Evolutionary conservation across 2,329 filamentous ascomycete genomes (phyloP).

Genomic region (Scytalidium lignicola): DNA sequence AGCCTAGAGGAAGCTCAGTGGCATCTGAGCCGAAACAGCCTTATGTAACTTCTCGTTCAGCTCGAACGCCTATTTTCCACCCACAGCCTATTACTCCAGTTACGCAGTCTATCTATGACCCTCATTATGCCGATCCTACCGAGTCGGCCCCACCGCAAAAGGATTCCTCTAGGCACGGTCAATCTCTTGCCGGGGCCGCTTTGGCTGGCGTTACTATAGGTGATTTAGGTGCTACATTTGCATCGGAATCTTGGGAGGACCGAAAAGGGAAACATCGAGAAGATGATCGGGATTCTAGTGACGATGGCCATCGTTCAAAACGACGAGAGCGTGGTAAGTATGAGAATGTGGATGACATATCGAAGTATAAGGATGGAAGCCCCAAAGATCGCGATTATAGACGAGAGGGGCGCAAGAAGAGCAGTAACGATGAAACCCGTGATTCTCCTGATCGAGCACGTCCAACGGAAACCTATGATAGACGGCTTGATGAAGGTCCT

Average conservation of each 20-base stretch:
- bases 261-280: slow-evolving; percentile 16
- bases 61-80: slow-evolving; percentile 70
- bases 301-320: slow-evolving; percentile 10
- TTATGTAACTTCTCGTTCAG: slow-evolving; percentile 43
- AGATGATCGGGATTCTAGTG: slow-evolving; percentile 11
- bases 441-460: slow-evolving; percentile 13
- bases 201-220: slow-evolving; percentile 44
- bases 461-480: slow-evolving; percentile 21
- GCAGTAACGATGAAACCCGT: slow-evolving; percentile 11
- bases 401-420: slow-evolving; percentile 16
- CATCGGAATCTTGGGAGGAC: slow-evolving; percentile 30
- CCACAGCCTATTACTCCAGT: slow-evolving; percentile 75
- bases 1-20: slow-evolving; percentile 48
- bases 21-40: slow-evolving; percentile 37
- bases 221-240: slow-evolving; percentile 42
- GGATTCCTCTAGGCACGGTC: slow-evolving; percentile 30
- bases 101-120: slow-evolving; percentile 61
- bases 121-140: slow-evolving; percentile 29
- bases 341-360: slow-evolving; percentile 15
- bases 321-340: slow-evolving; percentile 16
- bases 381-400: slow-evolving; percentile 17
- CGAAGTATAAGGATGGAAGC: slow-evolving; percentile 17
- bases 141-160: slow-evolving; percentile 18
- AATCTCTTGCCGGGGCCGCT: slow-evolving; percentile 39
- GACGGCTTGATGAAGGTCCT: slow-evolving; percentile 22